Percentiles rank a stretch among this genome's conserved stretches.
Conservation (phyloP, 2,329 filamentous ascomycete species). For the Claviceps africana region DNA sequence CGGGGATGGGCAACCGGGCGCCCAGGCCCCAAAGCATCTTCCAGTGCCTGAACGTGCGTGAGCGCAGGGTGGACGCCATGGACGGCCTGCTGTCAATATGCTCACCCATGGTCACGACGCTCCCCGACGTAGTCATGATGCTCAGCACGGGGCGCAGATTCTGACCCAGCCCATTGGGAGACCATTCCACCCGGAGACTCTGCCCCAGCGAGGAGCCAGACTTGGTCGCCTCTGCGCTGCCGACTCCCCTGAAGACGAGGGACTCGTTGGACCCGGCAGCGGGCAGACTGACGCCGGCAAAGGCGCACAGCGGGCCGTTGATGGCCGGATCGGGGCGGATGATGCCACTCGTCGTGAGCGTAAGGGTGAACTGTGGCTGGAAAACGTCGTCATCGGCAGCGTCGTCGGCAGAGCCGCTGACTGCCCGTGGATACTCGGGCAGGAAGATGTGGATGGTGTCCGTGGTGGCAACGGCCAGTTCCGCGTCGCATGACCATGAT, state of each 20-base stretch:
- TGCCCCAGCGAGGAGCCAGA: constrained; percentile 39
- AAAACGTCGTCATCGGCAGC: constrained; percentile 14
- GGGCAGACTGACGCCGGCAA: constrained; percentile 22
- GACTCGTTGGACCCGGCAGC: constrained; percentile 12
- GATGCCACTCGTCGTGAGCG: constrained; percentile 19
- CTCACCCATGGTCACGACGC: constrained; percentile 38
- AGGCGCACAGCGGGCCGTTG: constrained; percentile 30
- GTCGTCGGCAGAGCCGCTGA: constrained; percentile 11
- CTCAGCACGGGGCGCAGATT: constrained; percentile 38
- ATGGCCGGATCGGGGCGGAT: constrained; percentile 27
- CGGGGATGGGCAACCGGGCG: constrained; percentile 34
- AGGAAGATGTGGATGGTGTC: constrained; percentile 39
- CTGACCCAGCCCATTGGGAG: constrained; percentile 41
- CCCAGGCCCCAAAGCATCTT: constrained; percentile 42
- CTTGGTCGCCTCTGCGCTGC: constrained; percentile 30
- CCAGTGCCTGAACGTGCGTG: constrained; percentile 34
- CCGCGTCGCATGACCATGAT: constrained; percentile 43
- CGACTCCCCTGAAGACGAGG: constrained; percentile 27
- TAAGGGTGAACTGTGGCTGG: constrained; percentile 20
- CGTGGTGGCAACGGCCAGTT: constrained; percentile 42
- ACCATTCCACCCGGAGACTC: constrained; percentile 40
- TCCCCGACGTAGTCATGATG: constrained; percentile 35
- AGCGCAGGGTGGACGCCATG: constrained; percentile 18
- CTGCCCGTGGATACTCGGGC: constrained; percentile 26
- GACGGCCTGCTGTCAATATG: constrained; percentile 17